Evolutionary conservation across 2,329 filamentous ascomycete genomes (phyloP), one percentile per base, ranked within the genome.

Genomic region (Paraphaeosphaeria minitans): DNA sequence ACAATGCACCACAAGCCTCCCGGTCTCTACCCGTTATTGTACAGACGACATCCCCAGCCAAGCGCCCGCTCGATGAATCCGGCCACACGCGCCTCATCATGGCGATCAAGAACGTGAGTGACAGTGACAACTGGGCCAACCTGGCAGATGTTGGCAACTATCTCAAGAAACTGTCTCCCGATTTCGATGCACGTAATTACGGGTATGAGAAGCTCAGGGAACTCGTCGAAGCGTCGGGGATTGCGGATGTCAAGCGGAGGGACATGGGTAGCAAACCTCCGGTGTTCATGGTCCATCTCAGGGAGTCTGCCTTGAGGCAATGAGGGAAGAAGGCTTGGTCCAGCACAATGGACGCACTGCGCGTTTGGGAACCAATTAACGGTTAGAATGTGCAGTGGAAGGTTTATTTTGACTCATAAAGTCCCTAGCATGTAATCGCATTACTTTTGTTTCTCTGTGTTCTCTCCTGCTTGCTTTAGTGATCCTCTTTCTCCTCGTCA

Each of bases 151-250:
- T 74, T 16, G 70, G 68, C 1, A 33, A 14, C 1, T 60, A 58
- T 46, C 55, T 73, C 8, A 57, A 51, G 37, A 68, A 62, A 46
- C 51, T 72, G 1, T 66, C 64, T 6, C 69, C 68, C 0, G 64
- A 71, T 46, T 45, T 73, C 21, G 63, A 72, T 24, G 61, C 67
- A 13, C 68, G 70, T 4, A 73, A 72, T 39, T 73, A 72, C 45
- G 72, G 70, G 1, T 71, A 63, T 45, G 51, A 55, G 21, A 56
- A 55, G 2, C 60, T 66, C 16, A 47, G 57, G 8, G 57, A 55
- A 5, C 59, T 65, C 31, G 55, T 65, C 4, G 24, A 60, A 65
- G 45, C 14, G 12, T 9, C 5, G 4, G 14, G 12, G 12, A 9
- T 37, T 37, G 33, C 14, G 9, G 33, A 37, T 16, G 14, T 16